phyloP scores from a whole-genome alignment of 2,329 filamentous ascomycete genomes.

The Trichoderma brevicompactum region DNA sequence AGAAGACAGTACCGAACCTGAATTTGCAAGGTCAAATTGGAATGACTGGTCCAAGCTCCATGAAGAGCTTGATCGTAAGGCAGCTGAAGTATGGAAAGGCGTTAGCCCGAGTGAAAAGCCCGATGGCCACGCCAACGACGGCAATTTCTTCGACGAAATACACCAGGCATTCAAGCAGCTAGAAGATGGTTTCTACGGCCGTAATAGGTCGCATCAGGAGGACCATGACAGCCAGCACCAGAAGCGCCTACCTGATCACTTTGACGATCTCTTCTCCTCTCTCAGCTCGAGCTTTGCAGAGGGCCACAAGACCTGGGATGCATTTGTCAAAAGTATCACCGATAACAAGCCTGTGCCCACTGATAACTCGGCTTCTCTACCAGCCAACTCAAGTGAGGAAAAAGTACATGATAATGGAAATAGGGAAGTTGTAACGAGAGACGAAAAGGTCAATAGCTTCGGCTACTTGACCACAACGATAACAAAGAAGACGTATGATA shows the following conservation, averaged over 20 bases:
- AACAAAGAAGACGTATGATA: conserved; percentile 47
- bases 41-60: conserved; percentile 40
- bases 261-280: conserved; percentile 49
- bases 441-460: conserved; percentile 50
- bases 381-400: conserved; percentile 21
- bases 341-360: conserved; percentile 31
- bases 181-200: conserved; percentile 25
- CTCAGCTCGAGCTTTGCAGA: conserved; percentile 46
- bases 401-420: conserved; percentile 34
- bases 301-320: conserved; percentile 47
- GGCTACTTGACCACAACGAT: conserved; percentile 51
- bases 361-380: not conserved
- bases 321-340: conserved; percentile 45
- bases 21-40: conserved; percentile 28
- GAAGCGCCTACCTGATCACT: conserved; percentile 39
- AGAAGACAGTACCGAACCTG: not conserved
- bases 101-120: conserved; percentile 27
- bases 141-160: conserved; percentile 30
- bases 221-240: conserved; percentile 1
- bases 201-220: not conserved
- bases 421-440: conserved; percentile 44
- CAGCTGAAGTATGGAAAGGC: conserved; percentile 39
- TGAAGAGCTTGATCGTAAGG: conserved; percentile 39
- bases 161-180: conserved; percentile 30
- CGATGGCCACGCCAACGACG: conserved; percentile 20